Conservation (phyloP, 441 rosid species). For the Daphne laureola region DNA sequence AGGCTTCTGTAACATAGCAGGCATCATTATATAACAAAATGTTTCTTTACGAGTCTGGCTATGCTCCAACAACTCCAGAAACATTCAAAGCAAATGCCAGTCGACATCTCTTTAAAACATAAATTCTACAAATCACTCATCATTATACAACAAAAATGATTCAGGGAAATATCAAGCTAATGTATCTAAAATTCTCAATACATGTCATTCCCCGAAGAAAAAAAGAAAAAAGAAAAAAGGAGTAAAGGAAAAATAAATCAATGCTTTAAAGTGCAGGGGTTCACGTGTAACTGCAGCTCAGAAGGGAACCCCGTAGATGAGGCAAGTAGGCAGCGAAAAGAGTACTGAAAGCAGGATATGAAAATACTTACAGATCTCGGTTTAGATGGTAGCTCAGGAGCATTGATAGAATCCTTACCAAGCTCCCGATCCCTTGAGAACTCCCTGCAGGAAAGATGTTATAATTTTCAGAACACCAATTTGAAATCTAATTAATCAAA, state of each 20-base stretch:
- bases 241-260: conserved; percentile 11
- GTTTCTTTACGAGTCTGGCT: too few relatives aligned
- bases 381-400: conserved; percentile 48
- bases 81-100: too few relatives aligned
- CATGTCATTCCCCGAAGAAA: too few relatives aligned
- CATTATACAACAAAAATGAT: too few relatives aligned
- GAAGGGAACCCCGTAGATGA: conserved; percentile 6
- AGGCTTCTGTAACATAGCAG: conserved; percentile 26
- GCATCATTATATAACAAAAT: too few relatives aligned
- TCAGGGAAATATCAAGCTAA: too few relatives aligned
- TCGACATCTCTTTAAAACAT: neutral
- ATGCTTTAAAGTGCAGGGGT: neutral
- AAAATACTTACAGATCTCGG: conserved; percentile 60
- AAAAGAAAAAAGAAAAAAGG: neutral
- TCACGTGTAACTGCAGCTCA: too few relatives aligned
- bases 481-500: neutral
- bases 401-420: conserved; percentile 63
- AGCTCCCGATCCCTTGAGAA: conserved; percentile 66
- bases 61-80: neutral
- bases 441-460: conserved; percentile 41
- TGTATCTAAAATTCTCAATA: too few relatives aligned
- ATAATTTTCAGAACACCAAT: neutral
- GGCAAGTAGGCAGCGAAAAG: conserved; percentile 4
- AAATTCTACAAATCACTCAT: too few relatives aligned
- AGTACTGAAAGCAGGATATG: conserved; percentile 20